phyloP scores from a whole-genome alignment of 2,329 filamentous ascomycete genomes.

The Cucurbitaria berberidis region DNA sequence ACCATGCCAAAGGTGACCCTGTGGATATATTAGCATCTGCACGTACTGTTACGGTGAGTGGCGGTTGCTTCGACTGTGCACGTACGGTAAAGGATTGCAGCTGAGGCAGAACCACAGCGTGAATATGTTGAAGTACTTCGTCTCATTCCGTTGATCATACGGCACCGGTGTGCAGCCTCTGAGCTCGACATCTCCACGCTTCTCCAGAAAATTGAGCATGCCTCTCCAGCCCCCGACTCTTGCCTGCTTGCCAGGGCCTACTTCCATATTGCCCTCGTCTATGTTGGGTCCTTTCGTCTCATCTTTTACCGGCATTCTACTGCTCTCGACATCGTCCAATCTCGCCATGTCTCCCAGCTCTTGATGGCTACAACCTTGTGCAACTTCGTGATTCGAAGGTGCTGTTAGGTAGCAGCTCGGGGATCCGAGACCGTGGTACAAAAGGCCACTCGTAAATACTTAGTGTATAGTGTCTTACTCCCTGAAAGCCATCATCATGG shows the following conservation, averaged over 20 bases:
- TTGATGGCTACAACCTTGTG: neutral
- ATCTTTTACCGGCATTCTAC: constrained; percentile 1
- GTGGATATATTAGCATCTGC: neutral
- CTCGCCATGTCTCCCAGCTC: neutral
- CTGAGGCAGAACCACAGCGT: constrained; percentile 67
- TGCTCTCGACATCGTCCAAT: neutral
- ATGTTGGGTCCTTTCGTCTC: neutral
- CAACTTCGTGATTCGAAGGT: neutral
- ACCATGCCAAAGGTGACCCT: constrained; percentile 69
- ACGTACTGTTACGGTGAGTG: neutral
- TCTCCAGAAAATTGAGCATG: constrained; percentile 26
- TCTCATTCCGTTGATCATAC: constrained; percentile 60
- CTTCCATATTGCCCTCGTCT: constrained; percentile 1
- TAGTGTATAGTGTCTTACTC: neutral
- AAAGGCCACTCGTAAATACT: neutral
- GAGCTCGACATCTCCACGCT: constrained; percentile 39
- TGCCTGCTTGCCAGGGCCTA: constrained; percentile 15
- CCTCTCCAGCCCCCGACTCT: constrained; percentile 20
- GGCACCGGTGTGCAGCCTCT: constrained; percentile 63
- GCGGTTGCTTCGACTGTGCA: neutral
- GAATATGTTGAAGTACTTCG: constrained; percentile 62
- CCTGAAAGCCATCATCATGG: neutral
- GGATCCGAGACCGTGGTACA: neutral
- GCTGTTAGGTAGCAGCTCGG: neutral
- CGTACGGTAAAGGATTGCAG: constrained; percentile 63